These are phyloP conservation scores for Nitzschia inconspicua DNA, from an alignment of 108 stramenopile genomes.

Conservation along the genomic window DNA sequence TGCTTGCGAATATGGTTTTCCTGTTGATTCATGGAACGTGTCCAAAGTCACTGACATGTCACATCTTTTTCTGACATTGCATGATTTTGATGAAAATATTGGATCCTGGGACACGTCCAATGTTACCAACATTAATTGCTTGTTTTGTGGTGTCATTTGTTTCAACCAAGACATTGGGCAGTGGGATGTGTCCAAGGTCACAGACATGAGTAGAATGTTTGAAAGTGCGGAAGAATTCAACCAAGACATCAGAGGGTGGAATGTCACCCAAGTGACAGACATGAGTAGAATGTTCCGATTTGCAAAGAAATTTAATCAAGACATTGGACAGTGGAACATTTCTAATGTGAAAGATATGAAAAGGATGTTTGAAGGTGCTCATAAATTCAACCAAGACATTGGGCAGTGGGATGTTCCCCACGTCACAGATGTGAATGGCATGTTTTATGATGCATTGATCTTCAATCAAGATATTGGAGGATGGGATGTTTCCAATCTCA, in stretches of 20 bases:
- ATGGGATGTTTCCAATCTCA: neutral
- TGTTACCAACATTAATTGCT: conserved; percentile 8
- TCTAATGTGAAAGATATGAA: conserved; percentile 14
- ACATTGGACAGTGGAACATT: conserved; percentile 15
- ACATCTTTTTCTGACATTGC: too few relatives aligned
- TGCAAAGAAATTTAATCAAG: conserved; percentile 30
- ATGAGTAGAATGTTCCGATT: conserved; percentile 23
- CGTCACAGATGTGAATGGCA: conserved; percentile 26
- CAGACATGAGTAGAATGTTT: conserved; percentile 30
- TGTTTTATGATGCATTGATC: conserved; percentile 23
- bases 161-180: conserved; percentile 10
- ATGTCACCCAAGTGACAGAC: neutral
- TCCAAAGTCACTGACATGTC: too few relatives aligned
- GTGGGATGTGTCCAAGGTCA: conserved; percentile 30
- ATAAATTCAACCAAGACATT: conserved; percentile 17
- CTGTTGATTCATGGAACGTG: too few relatives aligned
- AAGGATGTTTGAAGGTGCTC: conserved; percentile 17
- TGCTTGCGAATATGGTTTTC: too few relatives aligned
- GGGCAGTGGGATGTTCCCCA: conserved; percentile 18
- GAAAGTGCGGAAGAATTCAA: conserved; percentile 16
- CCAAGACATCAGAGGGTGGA: conserved; percentile 25
- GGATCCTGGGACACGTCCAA: too few relatives aligned
- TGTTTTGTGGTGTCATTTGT: neutral
- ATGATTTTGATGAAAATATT: too few relatives aligned
- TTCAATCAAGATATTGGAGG: neutral